Base-by-base conservation (phyloP, 495 filamentous ascomycete species). In the Letharia lupina region DNA sequence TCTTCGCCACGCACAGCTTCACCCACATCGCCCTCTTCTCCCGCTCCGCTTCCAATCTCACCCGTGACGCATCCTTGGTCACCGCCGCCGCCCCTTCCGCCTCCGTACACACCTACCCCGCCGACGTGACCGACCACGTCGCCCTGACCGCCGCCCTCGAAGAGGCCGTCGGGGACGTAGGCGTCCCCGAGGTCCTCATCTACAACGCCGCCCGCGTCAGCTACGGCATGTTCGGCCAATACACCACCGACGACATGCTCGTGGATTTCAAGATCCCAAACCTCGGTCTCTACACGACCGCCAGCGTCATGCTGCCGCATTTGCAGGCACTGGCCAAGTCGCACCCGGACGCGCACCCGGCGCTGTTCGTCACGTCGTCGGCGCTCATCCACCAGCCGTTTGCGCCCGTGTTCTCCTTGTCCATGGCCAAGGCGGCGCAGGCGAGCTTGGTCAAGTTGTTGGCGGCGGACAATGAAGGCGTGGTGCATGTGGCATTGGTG, bases 291-390 rank as follows among this genome's bases (percentile, higher is more conserved):
- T 69, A 65, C 45, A 69, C 67, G 18, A 69, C 65, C 58, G 56
- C 84, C 83, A 15, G 78, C 83, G 4, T 85, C 76, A 65, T 87
- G 81, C 68, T 87, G 82, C 4, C 86, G 75, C 78, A 84, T 81
- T 66, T 87, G 82, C 58, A 86, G 78, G 45, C 78, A 75, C 69
- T 82, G 83, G 47, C 83, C 83, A 60, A 67, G 44, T 37, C 47
- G 35, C 48, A 63, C 8, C 64, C 67, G 20, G 60, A 63, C 10
- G 50, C 52, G 6, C 58, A 69, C 47, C 67, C 67, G 15, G 58
- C 67, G 23, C 52, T 69, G 31, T 69, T 68, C 39, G 68, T 69
- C 39, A 69, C 65, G 15, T 64, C 60, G 5, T 41, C 4, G 20
- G 23, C 48, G 20, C 44, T 69, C 65, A 68, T 68, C 44, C 65